Conservation (phyloP, 352 stramenopile species). For the Phytophthora boehmeriae region DNA sequence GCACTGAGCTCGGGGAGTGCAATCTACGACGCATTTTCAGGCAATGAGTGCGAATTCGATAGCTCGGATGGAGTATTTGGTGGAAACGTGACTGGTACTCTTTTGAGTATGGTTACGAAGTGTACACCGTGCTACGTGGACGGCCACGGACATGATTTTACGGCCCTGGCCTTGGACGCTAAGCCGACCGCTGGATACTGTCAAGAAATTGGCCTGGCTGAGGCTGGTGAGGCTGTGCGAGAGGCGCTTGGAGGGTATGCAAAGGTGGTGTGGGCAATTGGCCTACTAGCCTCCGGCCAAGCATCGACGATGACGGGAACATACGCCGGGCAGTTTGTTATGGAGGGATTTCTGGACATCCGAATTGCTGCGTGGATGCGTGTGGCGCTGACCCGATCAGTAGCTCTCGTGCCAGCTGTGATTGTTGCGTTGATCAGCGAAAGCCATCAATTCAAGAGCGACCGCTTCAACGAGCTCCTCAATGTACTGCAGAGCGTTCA, state of each 20-base stretch:
- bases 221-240: constrained; percentile 68
- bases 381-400: constrained; percentile 83
- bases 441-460: constrained; percentile 51
- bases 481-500: constrained; percentile 91
- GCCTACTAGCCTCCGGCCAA: constrained; percentile 91
- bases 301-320: constrained; percentile 93
- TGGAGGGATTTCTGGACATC: constrained; percentile 93
- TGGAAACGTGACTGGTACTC: background rate
- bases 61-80: constrained; percentile 10
- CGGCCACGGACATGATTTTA: constrained; percentile 16
- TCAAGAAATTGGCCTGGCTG: constrained; percentile 77
- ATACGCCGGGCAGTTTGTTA: constrained; percentile 94
- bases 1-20: constrained; percentile 53
- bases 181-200: constrained; percentile 63
- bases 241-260: constrained; percentile 66
- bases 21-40: constrained; percentile 68
- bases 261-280: constrained; percentile 88
- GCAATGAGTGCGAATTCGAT: constrained; percentile 54
- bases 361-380: constrained; percentile 82
- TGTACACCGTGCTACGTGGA: constrained; percentile 66
- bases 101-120: constrained; percentile 7
- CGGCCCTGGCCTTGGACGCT: background rate
- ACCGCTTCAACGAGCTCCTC: constrained; percentile 81
- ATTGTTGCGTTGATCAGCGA: constrained; percentile 71
- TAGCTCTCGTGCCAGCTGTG: constrained; percentile 85